phyloP scores from a whole-genome alignment of 176 grass and related monocot genomes.

The Cenchrus fungigraminus region DNA sequence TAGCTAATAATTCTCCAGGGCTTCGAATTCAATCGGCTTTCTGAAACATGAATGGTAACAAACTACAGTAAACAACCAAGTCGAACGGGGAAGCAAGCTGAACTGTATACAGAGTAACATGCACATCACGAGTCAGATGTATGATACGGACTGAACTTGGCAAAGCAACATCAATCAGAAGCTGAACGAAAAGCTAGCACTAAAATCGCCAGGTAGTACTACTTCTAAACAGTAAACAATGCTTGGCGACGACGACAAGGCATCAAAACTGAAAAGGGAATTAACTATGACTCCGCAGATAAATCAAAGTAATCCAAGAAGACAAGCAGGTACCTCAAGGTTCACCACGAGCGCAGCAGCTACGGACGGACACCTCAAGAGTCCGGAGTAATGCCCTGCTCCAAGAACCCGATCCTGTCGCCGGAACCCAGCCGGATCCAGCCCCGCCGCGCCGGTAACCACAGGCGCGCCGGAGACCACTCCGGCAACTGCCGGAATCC shows the following conservation, averaged over 20 bases:
- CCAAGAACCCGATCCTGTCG: constrained; percentile 9
- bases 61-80: not conserved
- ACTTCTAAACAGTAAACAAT: not conserved
- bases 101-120: not conserved
- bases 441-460: not conserved
- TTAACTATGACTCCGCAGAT: not conserved
- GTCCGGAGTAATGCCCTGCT: not conserved
- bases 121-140: not conserved
- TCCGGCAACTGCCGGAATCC: not conserved
- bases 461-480: not conserved
- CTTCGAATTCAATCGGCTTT: not conserved
- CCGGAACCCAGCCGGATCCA: constrained; percentile 26
- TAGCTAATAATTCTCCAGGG: not conserved
- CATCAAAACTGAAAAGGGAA: not conserved
- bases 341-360: not conserved
- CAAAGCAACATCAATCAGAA: not conserved
- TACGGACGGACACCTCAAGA: no score
- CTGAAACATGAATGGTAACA: constrained; percentile 8
- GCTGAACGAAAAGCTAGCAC: not conserved
- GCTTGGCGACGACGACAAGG: not conserved
- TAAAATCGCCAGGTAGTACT: not conserved
- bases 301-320: constrained; percentile 18
- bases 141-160: not conserved
- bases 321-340: not conserved
- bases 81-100: not conserved